These are phyloP conservation scores for Podila horticola DNA, from an alignment of 192 early-diverging fungal species.

Conservation along the genomic window DNA sequence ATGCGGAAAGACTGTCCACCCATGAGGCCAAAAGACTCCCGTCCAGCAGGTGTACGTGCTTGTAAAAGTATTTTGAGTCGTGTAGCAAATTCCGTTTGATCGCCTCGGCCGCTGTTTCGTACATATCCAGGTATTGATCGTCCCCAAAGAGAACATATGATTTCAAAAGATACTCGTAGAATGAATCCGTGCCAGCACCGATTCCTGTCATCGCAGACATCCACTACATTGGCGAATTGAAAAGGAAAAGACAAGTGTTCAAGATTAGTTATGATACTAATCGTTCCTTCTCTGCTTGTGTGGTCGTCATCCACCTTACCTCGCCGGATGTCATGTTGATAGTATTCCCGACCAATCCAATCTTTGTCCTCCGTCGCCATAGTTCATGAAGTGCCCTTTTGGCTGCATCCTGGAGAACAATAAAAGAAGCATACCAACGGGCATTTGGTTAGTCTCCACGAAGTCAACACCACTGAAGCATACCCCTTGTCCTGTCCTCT, in stretches of 20 bases:
- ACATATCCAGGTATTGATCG: conserved; percentile 76
- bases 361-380: conserved; percentile 80
- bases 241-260: not conserved
- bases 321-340: conserved; percentile 72
- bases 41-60: conserved; percentile 86
- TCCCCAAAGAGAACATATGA: conserved; percentile 91
- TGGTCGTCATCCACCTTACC: not conserved
- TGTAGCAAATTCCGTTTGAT: conserved; percentile 74
- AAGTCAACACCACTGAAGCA: too few relatives aligned
- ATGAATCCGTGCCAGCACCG: conserved; percentile 93
- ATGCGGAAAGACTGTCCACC: conserved; percentile 92
- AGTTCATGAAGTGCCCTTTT: conserved; percentile 75
- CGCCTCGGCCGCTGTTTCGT: conserved; percentile 77
- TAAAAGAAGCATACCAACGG: not conserved
- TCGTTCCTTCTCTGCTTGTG: too few relatives aligned
- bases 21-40: conserved; percentile 74
- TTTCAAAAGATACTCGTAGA: conserved; percentile 94
- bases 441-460: not conserved
- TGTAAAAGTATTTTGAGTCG: conserved; percentile 80
- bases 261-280: too few relatives aligned
- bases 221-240: conserved; percentile 63
- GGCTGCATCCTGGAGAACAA: conserved; percentile 58
- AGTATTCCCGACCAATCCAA: conserved; percentile 86
- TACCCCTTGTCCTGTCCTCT: too few relatives aligned
- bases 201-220: conserved; percentile 75